A percentile compares a stretch with the other conserved stretches of the same genome.
Evolutionary conservation across 768 basidiomycete genomes (phyloP).

Genomic region (Cubamyces sp.): DNA sequence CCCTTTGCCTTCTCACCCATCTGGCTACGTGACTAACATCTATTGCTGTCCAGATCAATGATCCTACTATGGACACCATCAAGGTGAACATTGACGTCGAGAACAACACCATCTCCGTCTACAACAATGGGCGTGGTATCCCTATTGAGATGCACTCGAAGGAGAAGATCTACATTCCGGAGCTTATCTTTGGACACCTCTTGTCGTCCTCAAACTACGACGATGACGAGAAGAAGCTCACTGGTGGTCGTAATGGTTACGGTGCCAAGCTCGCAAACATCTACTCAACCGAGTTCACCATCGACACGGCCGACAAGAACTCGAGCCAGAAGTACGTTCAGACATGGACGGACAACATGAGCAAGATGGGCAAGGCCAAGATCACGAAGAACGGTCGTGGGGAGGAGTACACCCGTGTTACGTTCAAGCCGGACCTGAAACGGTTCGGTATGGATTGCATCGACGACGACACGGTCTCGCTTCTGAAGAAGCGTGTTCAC

Average conservation of each 20-base stretch:
- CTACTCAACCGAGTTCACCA: slow-evolving; percentile 93
- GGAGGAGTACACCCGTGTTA: slow-evolving; percentile 92
- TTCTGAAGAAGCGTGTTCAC: slow-evolving; percentile 92
- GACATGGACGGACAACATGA: slow-evolving; percentile 94
- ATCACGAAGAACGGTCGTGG: slow-evolving; percentile 88
- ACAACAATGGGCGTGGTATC: slow-evolving; percentile 95
- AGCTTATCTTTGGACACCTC: slow-evolving; percentile 95
- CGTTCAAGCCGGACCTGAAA: slow-evolving; percentile 89
- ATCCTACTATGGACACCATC: slow-evolving; percentile 86
- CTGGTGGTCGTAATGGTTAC: slow-evolving; percentile 97
- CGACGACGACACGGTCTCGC: slow-evolving; percentile 87
- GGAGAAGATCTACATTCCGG: slow-evolving; percentile 95
- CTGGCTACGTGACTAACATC: too few relatives aligned
- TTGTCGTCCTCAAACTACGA: slow-evolving; percentile 97
- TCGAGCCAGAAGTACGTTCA: slow-evolving; percentile 91
- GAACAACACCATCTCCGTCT: slow-evolving; percentile 84
- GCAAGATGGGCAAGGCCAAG: slow-evolving; percentile 83
- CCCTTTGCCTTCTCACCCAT: too few relatives aligned
- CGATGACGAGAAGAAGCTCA: slow-evolving; percentile 98
- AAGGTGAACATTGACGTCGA: slow-evolving; percentile 89
- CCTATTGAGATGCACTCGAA: slow-evolving; percentile 94
- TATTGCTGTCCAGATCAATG: slow-evolving; percentile 72
- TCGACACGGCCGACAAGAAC: slow-evolving; percentile 94
- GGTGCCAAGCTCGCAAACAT: slow-evolving; percentile 99
- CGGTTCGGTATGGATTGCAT: slow-evolving; percentile 92